phyloP scores from a whole-genome alignment of 495 filamentous ascomycete genomes.

The Cudoniella acicularis region DNA sequence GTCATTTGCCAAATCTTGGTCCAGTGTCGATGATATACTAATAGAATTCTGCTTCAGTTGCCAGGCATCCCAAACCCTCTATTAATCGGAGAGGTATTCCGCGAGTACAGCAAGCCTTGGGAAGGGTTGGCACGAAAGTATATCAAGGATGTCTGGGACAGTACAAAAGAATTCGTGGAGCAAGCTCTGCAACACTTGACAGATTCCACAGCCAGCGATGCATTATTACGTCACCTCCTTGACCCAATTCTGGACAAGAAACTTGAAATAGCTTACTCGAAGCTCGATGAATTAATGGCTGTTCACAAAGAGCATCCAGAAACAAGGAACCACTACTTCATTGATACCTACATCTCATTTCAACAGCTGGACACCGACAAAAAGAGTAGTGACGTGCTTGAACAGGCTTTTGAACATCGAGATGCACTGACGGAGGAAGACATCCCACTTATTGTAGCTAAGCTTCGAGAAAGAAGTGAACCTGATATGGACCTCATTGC shows the following conservation, averaged over 20 bases:
- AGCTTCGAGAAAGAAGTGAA: not conserved
- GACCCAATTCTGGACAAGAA: slow-evolving; percentile 37
- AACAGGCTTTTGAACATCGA: slow-evolving; percentile 5
- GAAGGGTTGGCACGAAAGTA: slow-evolving; percentile 27
- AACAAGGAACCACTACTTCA: slow-evolving; percentile 28
- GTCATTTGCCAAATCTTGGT: not conserved
- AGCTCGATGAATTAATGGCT: slow-evolving; percentile 37
- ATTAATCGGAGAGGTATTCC: slow-evolving; percentile 32
- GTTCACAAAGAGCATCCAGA: slow-evolving; percentile 31
- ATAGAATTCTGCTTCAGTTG: slow-evolving; percentile 14
- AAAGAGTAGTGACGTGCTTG: slow-evolving; percentile 1
- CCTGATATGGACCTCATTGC: slow-evolving; percentile 23
- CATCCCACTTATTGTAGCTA: slow-evolving; percentile 2
- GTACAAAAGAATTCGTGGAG: slow-evolving; percentile 29
- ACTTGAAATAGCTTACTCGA: slow-evolving; percentile 23
- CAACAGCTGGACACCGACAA: slow-evolving; percentile 2
- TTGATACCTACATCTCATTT: slow-evolving; percentile 2
- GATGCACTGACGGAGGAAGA: slow-evolving; percentile 17
- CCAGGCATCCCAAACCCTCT: slow-evolving; percentile 33
- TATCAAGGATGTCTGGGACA: slow-evolving; percentile 23
- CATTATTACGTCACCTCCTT: slow-evolving; percentile 28
- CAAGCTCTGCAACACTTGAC: slow-evolving; percentile 28
- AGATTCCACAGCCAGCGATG: slow-evolving; percentile 24
- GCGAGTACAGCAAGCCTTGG: slow-evolving; percentile 32
- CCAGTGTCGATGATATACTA: not conserved